A percentile compares a stretch with the other conserved stretches of the same genome.
These are phyloP conservation scores for Fusarium sp. DNA, from an alignment of 2,329 filamentous ascomycete genomes.

Conservation along the genomic window DNA sequence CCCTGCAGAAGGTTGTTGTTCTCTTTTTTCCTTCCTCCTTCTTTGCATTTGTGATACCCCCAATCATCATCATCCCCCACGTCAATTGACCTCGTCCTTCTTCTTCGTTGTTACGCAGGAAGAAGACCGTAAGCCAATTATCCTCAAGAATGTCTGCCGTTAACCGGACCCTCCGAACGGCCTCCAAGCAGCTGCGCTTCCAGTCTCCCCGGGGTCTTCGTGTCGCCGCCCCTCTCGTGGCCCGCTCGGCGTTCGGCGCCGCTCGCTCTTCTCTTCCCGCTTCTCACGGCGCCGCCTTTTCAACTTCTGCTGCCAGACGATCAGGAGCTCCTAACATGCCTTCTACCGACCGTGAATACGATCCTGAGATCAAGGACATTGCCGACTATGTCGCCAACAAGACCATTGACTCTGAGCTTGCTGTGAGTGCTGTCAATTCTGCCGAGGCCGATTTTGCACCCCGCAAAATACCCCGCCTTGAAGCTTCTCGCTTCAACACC, in stretches of 20 bases:
- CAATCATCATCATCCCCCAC: background rate
- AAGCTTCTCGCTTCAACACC: conserved; percentile 6
- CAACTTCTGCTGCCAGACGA: conserved; percentile 58
- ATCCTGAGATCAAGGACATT: conserved; percentile 94
- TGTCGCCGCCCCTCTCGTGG: conserved; percentile 49
- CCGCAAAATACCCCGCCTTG: conserved; percentile 36
- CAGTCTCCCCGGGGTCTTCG: conserved; percentile 50
- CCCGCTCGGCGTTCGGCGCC: conserved; percentile 46
- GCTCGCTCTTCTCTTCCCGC: conserved; percentile 48
- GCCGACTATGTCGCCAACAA: conserved; percentile 94
- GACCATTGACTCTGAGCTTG: conserved; percentile 88
- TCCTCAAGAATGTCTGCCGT: conserved; percentile 59
- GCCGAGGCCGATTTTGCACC: conserved; percentile 23
- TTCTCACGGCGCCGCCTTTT: conserved; percentile 55
- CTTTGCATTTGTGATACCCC: conserved; percentile 30
- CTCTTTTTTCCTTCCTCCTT: background rate
- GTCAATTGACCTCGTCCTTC: conserved; percentile 22
- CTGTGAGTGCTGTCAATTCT: conserved; percentile 67
- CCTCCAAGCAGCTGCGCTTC: conserved; percentile 63
- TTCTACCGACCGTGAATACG: conserved; percentile 71
- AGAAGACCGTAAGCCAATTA: conserved; percentile 9
- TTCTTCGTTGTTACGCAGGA: conserved; percentile 17
- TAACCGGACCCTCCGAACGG: conserved; percentile 63
- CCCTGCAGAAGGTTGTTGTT: conserved; percentile 21
- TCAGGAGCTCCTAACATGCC: conserved; percentile 62